Evolutionary conservation across 1,284 basidiomycete species (phyloP), one percentile per base, ranked within the genome.

Genomic region (Trichosporon coremiiforme): DNA sequence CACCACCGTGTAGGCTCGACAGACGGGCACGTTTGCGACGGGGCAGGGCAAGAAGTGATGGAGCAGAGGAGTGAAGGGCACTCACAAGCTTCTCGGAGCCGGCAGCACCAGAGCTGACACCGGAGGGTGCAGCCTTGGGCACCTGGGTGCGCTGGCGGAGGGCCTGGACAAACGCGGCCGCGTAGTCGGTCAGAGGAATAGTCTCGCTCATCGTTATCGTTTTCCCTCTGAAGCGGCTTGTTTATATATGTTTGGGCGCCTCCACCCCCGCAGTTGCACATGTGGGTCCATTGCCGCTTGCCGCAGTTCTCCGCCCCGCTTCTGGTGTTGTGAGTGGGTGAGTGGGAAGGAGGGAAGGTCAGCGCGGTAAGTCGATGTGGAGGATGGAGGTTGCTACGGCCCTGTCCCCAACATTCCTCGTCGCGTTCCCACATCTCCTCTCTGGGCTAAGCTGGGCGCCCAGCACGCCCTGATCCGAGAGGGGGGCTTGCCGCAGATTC

Each of bases 171-270:
- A 60, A 60, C 20, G 57, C 57, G 13, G 57, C 57, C 57, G 57
- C 57, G 57, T 60, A 60, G 57, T 60, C 57, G 57, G 57, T 60
- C 57, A 60, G 57, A 60, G 57, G 57, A 12, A 60, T 60, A 10
- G 57, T 60, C 29, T 60, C 57, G 29, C 31, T 33, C 57, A 60
- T 60, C 57, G 57, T 60, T 60, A n/a, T 57, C 29, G 1, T 6
- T 1, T 13, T 4, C 53, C 22, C 10, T 33, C 29, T 31, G 9
- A 7, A 31, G 9, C 17, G n/a, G n/a, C 29, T 53, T 22, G 31
- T 33, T 60, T 60, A 60, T 60, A 60, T 60, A 60, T 25, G 31
- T 31, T 47, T 8, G 45, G 15, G 17, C 10, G 5, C 33, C 33
- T 33, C 33, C 33, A 33, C 33, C 31, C 7, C 31, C 29, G 7